Base-by-base conservation (phyloP, 805 yeast species). In the Saturnispora gosingensis region DNA sequence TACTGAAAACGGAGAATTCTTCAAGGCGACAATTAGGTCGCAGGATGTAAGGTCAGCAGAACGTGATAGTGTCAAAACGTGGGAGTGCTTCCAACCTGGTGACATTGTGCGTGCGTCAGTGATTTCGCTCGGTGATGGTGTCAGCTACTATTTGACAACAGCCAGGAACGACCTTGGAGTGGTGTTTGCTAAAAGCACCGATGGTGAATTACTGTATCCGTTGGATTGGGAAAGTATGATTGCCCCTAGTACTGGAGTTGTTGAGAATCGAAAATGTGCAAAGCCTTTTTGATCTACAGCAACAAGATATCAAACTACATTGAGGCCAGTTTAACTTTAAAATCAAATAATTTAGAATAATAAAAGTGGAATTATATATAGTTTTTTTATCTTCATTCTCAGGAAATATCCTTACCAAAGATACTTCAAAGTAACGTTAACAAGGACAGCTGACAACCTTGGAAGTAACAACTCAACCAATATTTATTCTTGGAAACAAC, bases 221-320 rank as follows among this genome's bases (percentile, higher is more conserved):
- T 68, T 88, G 43, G 98, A 93, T 67, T 93, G 98, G 97, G 90
- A 88, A 68, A 85, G 88, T 11, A 93, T 95, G 98, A 75, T 84
- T 32, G 81, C 86, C 55, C 82, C 88, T 2, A 71, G 67, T 25
- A 80, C 90, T 2, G 97, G 97, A 1, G 77, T 75, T 9, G 67
- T 80, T 11, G 97, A 89, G 60, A 72, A 73, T 58, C 76, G 99
- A 53, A 93, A 93, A 67, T 88, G 96, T 69, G 99, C 99, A 3
- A 89, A 88, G 64, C 96, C 97, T 11, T 85, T 81, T 59, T 25
- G 28, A 25, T 8, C 9, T 25, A 25, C 9, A 5, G 28, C 28
- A 25, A 4, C 28, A 25, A 25, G 2, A 1, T 6, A 25, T 25
- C 9, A 25, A 25, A 25, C 28, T 30, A 30, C 36, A 43, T 16